Evolutionary conservation across 805 yeast genomes (phyloP).

Genomic region (Candida nonsorbophila): DNA sequence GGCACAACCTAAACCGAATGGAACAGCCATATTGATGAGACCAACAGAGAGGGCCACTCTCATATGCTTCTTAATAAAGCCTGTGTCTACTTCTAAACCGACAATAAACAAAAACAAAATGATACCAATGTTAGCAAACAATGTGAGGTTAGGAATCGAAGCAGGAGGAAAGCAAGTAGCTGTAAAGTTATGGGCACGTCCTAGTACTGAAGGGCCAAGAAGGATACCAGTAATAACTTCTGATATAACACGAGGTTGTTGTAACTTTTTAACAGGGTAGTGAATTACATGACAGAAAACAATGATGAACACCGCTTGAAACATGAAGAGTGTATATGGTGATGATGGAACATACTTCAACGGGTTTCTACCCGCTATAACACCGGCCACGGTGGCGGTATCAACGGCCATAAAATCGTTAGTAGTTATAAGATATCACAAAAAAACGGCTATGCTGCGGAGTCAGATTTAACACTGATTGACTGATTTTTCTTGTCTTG

Average conservation of each 20-base stretch:
- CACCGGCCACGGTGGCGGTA: constrained; percentile 52
- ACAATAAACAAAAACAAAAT: constrained; percentile 70
- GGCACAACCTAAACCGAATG: constrained; percentile 75
- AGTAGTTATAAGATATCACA: too few relatives aligned
- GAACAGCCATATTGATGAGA: constrained; percentile 65
- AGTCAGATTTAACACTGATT: too few relatives aligned
- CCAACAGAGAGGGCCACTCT: constrained; percentile 66
- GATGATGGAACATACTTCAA: constrained; percentile 49
- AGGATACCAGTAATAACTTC: constrained; percentile 76
- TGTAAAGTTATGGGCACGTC: constrained; percentile 65
- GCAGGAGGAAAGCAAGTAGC: constrained; percentile 56
- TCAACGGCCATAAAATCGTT: constrained; percentile 27
- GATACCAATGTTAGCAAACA: constrained; percentile 71
- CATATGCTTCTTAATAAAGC: constrained; percentile 55
- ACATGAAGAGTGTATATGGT: constrained; percentile 65
- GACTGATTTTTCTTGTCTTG: too few relatives aligned
- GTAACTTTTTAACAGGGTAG: constrained; percentile 52
- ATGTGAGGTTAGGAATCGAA: constrained; percentile 58
- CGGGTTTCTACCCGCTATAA: constrained; percentile 70
- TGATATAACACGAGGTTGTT: constrained; percentile 78
- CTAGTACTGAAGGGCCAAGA: constrained; percentile 72
- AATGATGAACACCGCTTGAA: constrained; percentile 63
- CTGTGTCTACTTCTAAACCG: constrained; percentile 73
- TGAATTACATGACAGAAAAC: constrained; percentile 55
- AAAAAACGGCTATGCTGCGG: too few relatives aligned